A percentile compares a stretch with the other conserved stretches of the same genome.
Conservation (phyloP, 345 rosid genomes). For the Physaria fendleri region DNA sequence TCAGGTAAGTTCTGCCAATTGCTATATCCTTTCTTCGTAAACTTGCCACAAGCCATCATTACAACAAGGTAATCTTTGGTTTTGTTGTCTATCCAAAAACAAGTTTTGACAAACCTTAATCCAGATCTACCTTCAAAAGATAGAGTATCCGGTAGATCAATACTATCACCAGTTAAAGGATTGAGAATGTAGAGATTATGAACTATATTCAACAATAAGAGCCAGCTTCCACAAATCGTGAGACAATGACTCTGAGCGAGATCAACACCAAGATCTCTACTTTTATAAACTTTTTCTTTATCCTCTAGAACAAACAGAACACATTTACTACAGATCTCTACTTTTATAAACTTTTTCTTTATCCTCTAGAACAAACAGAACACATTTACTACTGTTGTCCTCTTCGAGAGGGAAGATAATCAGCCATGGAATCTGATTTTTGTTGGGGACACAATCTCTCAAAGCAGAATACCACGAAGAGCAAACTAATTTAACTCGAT, state of each 20-base stretch:
- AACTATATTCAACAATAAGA: neutral
- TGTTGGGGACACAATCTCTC: neutral
- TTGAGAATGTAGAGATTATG: neutral
- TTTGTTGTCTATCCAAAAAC: too few relatives aligned
- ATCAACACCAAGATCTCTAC: neutral
- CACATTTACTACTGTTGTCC: neutral
- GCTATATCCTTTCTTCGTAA: too few relatives aligned
- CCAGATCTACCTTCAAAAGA: too few relatives aligned
- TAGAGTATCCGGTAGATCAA: neutral
- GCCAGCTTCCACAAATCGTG: constrained; percentile 10
- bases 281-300: neutral
- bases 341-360: neutral
- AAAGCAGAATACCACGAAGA: constrained; percentile 10
- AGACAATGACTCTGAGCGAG: neutral
- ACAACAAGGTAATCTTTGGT: too few relatives aligned
- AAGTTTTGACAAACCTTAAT: too few relatives aligned
- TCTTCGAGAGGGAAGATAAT: constrained; percentile 3
- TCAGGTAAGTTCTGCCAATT: too few relatives aligned
- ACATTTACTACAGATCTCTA: neutral
- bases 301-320: neutral
- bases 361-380: neutral
- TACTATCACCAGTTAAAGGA: constrained; percentile 7
- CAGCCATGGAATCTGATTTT: constrained; percentile 19
- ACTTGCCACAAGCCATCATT: too few relatives aligned
- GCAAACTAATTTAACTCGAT: constrained; percentile 13